These are phyloP conservation scores for Kwoniella mangroviensis DNA, from an alignment of 768 basidiomycete genomes.

Conservation along the genomic window DNA sequence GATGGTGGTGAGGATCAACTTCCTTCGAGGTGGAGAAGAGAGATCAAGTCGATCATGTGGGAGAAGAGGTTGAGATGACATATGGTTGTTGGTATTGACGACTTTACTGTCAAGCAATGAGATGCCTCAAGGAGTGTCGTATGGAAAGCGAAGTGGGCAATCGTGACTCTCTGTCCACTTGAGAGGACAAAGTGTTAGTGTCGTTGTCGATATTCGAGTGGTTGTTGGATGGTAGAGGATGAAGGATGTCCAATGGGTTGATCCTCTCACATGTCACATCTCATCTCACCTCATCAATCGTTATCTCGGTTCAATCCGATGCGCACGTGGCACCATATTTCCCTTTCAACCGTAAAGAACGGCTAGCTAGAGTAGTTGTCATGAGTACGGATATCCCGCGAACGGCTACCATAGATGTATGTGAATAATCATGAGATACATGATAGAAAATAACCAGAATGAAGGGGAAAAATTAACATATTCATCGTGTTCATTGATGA, in stretches of 20 bases:
- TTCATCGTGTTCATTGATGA: too few species aligned
- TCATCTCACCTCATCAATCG: slow-evolving; percentile 7
- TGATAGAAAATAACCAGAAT: neutral
- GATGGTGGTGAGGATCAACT: slow-evolving; percentile 45
- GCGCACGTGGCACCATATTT: too few species aligned
- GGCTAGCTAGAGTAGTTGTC: too few species aligned
- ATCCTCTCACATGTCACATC: neutral
- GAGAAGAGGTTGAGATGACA: slow-evolving; percentile 49
- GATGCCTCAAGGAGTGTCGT: neutral
- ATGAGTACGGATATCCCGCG: too few species aligned
- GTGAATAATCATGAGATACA: neutral
- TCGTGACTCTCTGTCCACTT: too few species aligned
- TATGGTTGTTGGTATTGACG: slow-evolving; percentile 3
- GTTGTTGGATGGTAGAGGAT: too few species aligned
- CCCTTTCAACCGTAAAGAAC: too few species aligned
- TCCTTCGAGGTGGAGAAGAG: slow-evolving; percentile 12
- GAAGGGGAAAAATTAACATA: neutral
- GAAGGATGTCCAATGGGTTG: neutral
- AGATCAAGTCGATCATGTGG: slow-evolving; percentile 23
- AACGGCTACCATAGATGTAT: too few species aligned
- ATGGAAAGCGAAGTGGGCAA: too few species aligned
- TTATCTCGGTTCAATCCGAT: neutral
- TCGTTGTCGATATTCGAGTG: too few species aligned
- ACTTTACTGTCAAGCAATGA: neutral
- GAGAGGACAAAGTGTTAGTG: too few species aligned